Evolutionary conservation across 805 yeast species (phyloP).

Genomic region (Wickerhamomyces subpelliculosus): DNA sequence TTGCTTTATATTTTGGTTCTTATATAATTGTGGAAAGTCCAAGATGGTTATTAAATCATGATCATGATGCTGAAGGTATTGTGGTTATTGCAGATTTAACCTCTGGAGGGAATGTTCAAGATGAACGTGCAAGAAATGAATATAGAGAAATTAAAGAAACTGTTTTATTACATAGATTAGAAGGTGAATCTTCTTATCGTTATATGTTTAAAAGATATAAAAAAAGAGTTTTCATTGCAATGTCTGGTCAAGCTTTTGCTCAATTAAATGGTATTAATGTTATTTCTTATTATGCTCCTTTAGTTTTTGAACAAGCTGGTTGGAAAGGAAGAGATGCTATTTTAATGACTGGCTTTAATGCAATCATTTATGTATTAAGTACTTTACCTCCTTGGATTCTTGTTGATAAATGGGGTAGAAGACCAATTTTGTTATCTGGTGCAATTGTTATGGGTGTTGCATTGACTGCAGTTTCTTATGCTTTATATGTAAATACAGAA

Average conservation of each 20-base stretch:
- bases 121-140: constrained; percentile 62
- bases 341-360: constrained; percentile 82
- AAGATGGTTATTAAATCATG: constrained; percentile 81
- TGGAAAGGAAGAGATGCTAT: constrained; percentile 87
- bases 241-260: constrained; percentile 88
- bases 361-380: constrained; percentile 49
- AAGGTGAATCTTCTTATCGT: constrained; percentile 68
- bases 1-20: constrained; percentile 63
- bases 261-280: constrained; percentile 92
- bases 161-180: constrained; percentile 67
- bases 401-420: constrained; percentile 88
- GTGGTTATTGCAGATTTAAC: constrained; percentile 78
- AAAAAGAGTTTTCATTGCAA: constrained; percentile 76
- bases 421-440: constrained; percentile 76
- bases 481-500: constrained; percentile 39
- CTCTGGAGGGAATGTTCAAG: constrained; percentile 69
- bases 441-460: constrained; percentile 75
- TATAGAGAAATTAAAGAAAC: constrained; percentile 77
- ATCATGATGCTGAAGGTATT: constrained; percentile 75
- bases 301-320: constrained; percentile 92
- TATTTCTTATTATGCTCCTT: constrained; percentile 86
- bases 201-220: constrained; percentile 75
- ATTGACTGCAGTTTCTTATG: constrained; percentile 56
- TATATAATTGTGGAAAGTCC: constrained; percentile 82
- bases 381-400: constrained; percentile 89